Base-by-base conservation (phyloP, 2,329 filamentous ascomycete species). In the Neopestalotiopsis sp. region DNA sequence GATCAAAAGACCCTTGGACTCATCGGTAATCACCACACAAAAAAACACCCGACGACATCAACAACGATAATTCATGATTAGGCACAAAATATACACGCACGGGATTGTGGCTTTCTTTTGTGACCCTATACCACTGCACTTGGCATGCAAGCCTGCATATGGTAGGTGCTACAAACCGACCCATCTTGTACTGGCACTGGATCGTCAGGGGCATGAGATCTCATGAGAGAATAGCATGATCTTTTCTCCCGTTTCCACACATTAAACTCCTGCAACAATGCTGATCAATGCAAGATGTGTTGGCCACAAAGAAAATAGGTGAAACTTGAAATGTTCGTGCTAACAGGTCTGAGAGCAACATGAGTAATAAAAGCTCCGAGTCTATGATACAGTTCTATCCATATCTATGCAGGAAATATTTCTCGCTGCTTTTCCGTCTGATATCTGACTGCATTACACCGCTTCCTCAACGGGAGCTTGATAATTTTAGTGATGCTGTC, bases 191-290 rank as follows among this genome's bases (percentile, higher is more conserved):
- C 17, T 53, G 24, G 24, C 42, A n/a, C 45, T 17, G n/a, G 45
- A 53, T 53, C 45, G 45, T 53, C 45, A 53, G 45, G 45, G 45
- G 45, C n/a, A n/a, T 49, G 13, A 17, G 45, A 49, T 53, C 45
- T 53, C 45, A 53, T 24, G n/a, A 53, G 45, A 53, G 17, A 53
- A 53, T 53, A 53, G 45, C 45, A 53, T 53, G 45, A 53, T 53
- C 45, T n/a, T 53, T 49, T 53, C n/a, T 20, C 45, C 17, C 9
- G 45, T 53, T 53, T n/a, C 45, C 45, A 53, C 45, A 53, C 7
- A 53, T 53, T 53, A 53, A 17, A 53, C 45, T 53, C 45, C 45
- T 53, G 45, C 45, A 53, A 53, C 45, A 53, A 53, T 53, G 45
- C 45, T 53, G 45, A 53, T 53, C 45, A 53, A n/a, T 17, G 17